These are phyloP conservation scores for Lepraria neglecta DNA, from an alignment of 495 filamentous ascomycete genomes.

Conservation along the genomic window DNA sequence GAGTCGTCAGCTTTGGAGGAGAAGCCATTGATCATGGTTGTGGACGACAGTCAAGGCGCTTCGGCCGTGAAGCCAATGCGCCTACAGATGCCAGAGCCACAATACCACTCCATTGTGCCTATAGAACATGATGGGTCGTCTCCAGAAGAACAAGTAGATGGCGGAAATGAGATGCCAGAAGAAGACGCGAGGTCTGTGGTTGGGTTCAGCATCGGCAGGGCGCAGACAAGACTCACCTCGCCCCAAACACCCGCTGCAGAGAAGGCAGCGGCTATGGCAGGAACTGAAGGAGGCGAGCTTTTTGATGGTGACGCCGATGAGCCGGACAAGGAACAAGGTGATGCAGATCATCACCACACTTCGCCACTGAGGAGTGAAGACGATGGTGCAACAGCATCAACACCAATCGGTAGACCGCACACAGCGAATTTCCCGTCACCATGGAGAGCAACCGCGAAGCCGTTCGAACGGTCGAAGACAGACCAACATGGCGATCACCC, in stretches of 20 bases:
- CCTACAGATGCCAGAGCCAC: constrained; percentile 6
- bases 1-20: background rate
- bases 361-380: constrained; percentile 27
- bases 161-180: constrained; percentile 13
- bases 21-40: background rate
- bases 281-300: constrained; percentile 45
- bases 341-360: background rate
- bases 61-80: background rate
- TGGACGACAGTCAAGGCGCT: background rate
- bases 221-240: constrained; percentile 64
- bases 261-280: constrained; percentile 62
- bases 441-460: constrained; percentile 46
- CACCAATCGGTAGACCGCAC: constrained; percentile 22
- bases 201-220: constrained; percentile 67
- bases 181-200: constrained; percentile 44
- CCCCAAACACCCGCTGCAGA: constrained; percentile 68
- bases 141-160: constrained; percentile 15
- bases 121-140: constrained; percentile 6
- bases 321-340: background rate
- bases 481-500: constrained; percentile 34
- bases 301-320: constrained; percentile 37
- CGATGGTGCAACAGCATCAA: constrained; percentile 14
- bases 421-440: constrained; percentile 40
- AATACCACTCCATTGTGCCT: background rate
- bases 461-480: constrained; percentile 34